These are phyloP conservation scores for Poa annua DNA, from an alignment of 176 grass and related monocot species.

Conservation along the genomic window DNA sequence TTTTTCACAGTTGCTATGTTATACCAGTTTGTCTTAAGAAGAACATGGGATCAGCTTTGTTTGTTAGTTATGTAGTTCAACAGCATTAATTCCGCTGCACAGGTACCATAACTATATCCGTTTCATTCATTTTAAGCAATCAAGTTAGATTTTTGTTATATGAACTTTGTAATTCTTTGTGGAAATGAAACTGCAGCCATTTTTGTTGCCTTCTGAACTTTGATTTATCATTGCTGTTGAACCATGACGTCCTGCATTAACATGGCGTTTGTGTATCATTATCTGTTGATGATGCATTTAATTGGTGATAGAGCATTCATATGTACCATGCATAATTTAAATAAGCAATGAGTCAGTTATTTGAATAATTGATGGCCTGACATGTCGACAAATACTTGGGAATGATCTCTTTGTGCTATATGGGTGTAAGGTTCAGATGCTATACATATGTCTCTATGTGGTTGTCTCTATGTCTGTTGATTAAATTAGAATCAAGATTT, in stretches of 20 bases:
- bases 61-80: background rate
- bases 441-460: background rate
- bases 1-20: background rate
- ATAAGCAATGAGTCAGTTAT: background rate
- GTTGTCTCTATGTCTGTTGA: background rate
- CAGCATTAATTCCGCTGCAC: background rate
- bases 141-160: conserved; percentile 1
- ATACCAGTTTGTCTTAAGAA: background rate
- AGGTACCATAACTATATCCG: background rate
- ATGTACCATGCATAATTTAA: background rate
- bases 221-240: conserved; percentile 1
- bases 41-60: background rate
- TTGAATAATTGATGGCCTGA: background rate
- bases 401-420: background rate
- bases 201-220: background rate
- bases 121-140: background rate
- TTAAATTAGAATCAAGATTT: background rate
- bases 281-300: background rate
- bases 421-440: background rate
- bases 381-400: background rate
- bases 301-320: background rate
- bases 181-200: background rate
- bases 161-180: background rate
- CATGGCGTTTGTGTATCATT: conserved; percentile 12
- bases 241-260: background rate